Evolutionary conservation across 2,329 filamentous ascomycete genomes (phyloP).

Genomic region (Trichoderma endophyticum): DNA sequence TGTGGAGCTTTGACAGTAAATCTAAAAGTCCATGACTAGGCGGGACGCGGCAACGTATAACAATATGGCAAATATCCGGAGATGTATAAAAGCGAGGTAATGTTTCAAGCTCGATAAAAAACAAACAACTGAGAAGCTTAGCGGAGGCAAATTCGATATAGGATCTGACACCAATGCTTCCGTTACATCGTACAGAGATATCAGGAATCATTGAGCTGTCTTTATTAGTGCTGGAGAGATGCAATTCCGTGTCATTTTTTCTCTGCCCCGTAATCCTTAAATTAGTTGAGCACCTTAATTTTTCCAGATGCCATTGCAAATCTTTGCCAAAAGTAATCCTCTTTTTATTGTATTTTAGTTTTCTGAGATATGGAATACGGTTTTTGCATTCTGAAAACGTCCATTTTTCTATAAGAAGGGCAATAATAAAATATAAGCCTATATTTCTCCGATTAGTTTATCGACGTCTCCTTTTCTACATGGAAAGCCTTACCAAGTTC

Average conservation of each 20-base stretch:
- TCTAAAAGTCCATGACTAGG: constrained; percentile 1
- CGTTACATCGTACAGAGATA: background rate
- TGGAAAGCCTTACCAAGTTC: background rate
- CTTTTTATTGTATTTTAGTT: background rate
- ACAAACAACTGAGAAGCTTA: constrained; percentile 1
- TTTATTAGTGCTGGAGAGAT: background rate
- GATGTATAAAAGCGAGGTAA: constrained; percentile 5
- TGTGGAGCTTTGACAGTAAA: background rate
- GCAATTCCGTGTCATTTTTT: background rate
- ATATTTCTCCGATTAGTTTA: background rate
- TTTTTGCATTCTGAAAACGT: background rate
- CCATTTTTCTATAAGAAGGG: background rate
- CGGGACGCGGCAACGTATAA: background rate
- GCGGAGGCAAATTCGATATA: background rate
- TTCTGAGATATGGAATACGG: background rate
- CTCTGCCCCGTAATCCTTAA: background rate
- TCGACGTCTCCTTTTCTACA: too few species aligned
- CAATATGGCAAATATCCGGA: background rate
- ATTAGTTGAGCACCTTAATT: background rate
- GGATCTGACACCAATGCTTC: background rate
- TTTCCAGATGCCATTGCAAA: background rate
- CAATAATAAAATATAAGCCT: background rate
- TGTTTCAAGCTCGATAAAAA: constrained; percentile 11
- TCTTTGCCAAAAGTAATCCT: background rate
- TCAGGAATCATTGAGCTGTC: background rate